Evolutionary conservation across 2,329 filamentous ascomycete species (phyloP).

Genomic region (Exophiala spinifera): DNA sequence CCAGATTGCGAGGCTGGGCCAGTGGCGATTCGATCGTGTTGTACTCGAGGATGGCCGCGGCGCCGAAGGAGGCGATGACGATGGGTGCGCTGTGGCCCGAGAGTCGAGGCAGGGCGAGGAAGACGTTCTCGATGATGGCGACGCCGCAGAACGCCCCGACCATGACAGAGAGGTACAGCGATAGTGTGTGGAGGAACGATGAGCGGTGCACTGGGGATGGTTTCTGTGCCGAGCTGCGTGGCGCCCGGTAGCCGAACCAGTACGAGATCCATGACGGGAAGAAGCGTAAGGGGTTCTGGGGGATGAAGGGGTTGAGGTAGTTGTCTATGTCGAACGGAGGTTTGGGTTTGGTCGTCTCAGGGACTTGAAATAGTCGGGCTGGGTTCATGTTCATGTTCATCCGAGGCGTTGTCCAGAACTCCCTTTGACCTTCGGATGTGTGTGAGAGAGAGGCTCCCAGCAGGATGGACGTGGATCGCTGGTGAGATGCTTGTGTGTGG

Average conservation of each 20-base stretch:
- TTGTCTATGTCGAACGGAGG: constrained; percentile 67
- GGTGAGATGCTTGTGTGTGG: too few relatives aligned
- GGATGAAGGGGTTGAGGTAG: constrained; percentile 69
- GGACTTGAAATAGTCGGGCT: not conserved
- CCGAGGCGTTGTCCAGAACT: too few relatives aligned
- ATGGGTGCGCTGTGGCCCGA: constrained; percentile 53
- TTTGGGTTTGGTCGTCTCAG: not conserved
- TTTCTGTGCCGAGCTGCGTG: constrained; percentile 18
- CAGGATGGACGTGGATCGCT: too few relatives aligned
- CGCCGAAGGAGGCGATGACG: constrained; percentile 70
- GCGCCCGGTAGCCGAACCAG: constrained; percentile 62
- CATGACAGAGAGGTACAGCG: constrained; percentile 61
- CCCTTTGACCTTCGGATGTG: too few relatives aligned
- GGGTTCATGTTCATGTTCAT: too few relatives aligned
- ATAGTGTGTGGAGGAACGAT: constrained; percentile 57
- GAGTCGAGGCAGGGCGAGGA: constrained; percentile 55
- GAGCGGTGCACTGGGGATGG: not conserved
- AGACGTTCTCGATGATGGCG: constrained; percentile 57
- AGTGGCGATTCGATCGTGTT: constrained; percentile 69
- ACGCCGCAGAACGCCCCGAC: constrained; percentile 63
- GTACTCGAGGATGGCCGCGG: constrained; percentile 72
- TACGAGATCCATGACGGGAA: constrained; percentile 65
- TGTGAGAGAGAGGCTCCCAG: too few relatives aligned
- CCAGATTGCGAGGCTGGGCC: constrained; percentile 67
- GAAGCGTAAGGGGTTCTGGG: constrained; percentile 58